Conservation (phyloP, 1,284 basidiomycete species). For the Waitea zeae region DNA sequence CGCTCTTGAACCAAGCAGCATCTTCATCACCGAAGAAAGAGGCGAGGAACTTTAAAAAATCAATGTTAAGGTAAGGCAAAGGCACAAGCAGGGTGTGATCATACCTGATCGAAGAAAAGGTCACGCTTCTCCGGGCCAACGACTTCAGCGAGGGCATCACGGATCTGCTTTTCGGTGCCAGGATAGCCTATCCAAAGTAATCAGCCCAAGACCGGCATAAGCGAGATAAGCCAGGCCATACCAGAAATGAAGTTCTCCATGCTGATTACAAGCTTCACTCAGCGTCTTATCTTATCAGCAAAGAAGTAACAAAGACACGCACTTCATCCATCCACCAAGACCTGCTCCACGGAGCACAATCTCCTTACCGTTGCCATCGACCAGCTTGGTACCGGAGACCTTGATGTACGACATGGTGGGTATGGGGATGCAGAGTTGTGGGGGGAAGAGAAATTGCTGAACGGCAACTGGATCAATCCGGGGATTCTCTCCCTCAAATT, state of each 20-base stretch:
- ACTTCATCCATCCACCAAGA: constrained; percentile 59
- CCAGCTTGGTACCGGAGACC: constrained; percentile 36
- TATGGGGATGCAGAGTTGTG: too few species aligned
- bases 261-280: too few species aligned
- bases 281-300: too few species aligned
- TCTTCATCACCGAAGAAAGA: constrained; percentile 61
- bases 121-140: constrained; percentile 52
- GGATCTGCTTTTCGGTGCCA: constrained; percentile 47
- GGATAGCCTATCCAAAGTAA: constrained; percentile 23
- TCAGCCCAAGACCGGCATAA: not conserved
- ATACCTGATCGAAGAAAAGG: constrained; percentile 64
- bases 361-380: constrained; percentile 34
- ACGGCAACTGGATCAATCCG: too few species aligned
- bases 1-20: constrained; percentile 47
- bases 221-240: constrained; percentile 7
- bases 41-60: constrained; percentile 48
- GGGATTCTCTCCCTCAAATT: too few species aligned
- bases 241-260: constrained; percentile 52
- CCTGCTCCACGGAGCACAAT: constrained; percentile 50
- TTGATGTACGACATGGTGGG: too few species aligned
- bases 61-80: not conserved
- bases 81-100: constrained; percentile 6
- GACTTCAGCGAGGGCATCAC: constrained; percentile 43
- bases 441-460: too few species aligned
- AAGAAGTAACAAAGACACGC: constrained; percentile 12